Evolutionary conservation across 768 basidiomycete genomes (phyloP), one percentile per base, ranked within the genome.

Genomic region (Xanthoconium purpureum): DNA sequence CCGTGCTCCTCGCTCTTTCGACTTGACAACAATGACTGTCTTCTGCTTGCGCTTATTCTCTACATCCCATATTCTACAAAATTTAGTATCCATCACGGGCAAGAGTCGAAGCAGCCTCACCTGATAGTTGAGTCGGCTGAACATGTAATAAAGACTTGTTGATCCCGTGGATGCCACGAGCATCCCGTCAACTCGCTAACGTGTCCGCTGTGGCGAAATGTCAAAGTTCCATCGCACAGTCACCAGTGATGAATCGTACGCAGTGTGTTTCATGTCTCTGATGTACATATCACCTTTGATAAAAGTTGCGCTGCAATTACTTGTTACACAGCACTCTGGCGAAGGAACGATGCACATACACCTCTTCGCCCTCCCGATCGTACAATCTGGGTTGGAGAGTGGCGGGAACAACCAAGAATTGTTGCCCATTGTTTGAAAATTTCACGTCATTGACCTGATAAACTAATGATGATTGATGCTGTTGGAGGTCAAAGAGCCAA

Each of bases 191-290:
- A 66, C 71, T 98, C 95, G 20, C 88, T 87, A 40, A 98, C 95
- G 74, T 99, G 97, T 2, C 97, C 97, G 30, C 95, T 98, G 56
- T 18, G 56, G 30, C 15, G 24, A 48, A 28, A 12, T n/a, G 52
- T 60, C 18, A 67, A 53, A 17, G 28, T 42, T 12, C 42, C 53
- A 38, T 52, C 39, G 49, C 28, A 36, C 33, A n/a, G 60, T 48
- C 18, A 58, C 42, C 46, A 29, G 50, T 46, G 62, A 58, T 10
- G 30, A 55, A 47, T 77, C 94, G 62, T 65, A 96, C 96, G 88
- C 81, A n/a, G 97, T 99, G 68, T 98, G 88, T 73, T 93, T 93
- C 91, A 99, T 95, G 74, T 99, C 97, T 54, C 97, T 88, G 63
- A 99, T 91, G 71, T 98, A 99, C 57, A 91, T 92, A 74, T 99